phyloP scores from a whole-genome alignment of 2,329 filamentous ascomycete species.

The Microascus cirrosus region DNA sequence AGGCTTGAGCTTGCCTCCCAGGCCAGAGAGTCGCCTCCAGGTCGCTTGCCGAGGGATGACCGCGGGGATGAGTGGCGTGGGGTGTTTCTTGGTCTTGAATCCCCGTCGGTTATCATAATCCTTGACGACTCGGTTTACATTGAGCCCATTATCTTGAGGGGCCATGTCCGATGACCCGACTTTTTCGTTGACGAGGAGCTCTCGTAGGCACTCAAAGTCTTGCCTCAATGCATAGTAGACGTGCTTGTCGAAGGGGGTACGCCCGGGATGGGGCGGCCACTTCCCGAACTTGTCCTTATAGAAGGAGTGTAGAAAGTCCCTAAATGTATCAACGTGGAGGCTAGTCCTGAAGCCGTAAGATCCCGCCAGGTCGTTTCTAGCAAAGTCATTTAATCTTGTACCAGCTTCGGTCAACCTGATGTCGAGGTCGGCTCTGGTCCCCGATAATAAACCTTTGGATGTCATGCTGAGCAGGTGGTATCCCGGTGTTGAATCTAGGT shows the following conservation, averaged over 20 bases:
- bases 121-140: constrained; percentile 55
- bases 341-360: constrained; percentile 54
- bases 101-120: constrained; percentile 53
- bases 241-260: constrained; percentile 27
- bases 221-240: constrained; percentile 50
- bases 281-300: constrained; percentile 59
- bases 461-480: constrained; percentile 43
- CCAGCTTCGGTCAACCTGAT: constrained; percentile 46
- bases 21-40: constrained; percentile 27
- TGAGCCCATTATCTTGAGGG: constrained; percentile 47
- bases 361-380: constrained; percentile 60
- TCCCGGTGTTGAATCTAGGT: constrained; percentile 43
- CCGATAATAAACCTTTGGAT: constrained; percentile 55
- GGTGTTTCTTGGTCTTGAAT: constrained; percentile 49
- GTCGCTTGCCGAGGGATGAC: constrained; percentile 13
- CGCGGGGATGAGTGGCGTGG: constrained; percentile 56
- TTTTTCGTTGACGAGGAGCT: constrained; percentile 55
- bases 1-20: constrained; percentile 28
- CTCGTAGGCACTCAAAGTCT: constrained; percentile 63
- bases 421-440: constrained; percentile 55
- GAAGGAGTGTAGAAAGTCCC: constrained; percentile 54
- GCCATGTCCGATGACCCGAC: constrained; percentile 22
- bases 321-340: constrained; percentile 62
- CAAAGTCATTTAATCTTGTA: constrained; percentile 51
- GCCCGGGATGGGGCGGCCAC: constrained; percentile 50